Evolutionary conservation across 2,329 filamentous ascomycete species (phyloP), one percentile per base, ranked within the genome.

Genomic region (Thielaviopsis euricoi): DNA sequence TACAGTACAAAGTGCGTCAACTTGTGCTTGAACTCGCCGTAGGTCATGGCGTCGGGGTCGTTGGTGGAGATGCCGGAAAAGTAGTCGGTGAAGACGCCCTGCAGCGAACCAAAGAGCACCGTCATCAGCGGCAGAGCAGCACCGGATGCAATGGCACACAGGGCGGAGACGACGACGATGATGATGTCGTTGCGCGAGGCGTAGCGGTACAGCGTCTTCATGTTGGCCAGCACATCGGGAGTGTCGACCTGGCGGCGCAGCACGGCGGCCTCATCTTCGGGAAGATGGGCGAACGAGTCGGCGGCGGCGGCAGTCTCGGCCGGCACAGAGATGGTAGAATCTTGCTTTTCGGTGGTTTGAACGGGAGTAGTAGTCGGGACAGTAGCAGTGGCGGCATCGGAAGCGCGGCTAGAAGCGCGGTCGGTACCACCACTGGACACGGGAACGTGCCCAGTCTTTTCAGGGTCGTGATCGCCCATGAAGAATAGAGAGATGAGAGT

Each of bases 51-150:
- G 6, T 72, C 71, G 6, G 3, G 71, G 4, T 22, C 69, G 22
- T 71, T 65, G 46, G 73, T 73, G 1, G 67, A 63, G 0, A 65
- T 67, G 6, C 71, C 71, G 21, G 73, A 68, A 63, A 86, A 79
- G 63, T 81, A 87, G 22, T 74, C 67, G 64, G 86, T 79, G 67
- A 95, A 94, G 1, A 77, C 79, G 3, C 80, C 80, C 60, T 89
- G 81, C 46, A 95, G 75, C 55, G 82, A 80, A 61, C 89, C 88
- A 65, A 94, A 94, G 37, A 95, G 72, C 59, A 89, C 77, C 0
- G 87, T 91, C 81, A 93, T 91, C 23, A 89, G 72, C 6, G 88
- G 88, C 61, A 91, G 70, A 7, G 85, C 83, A 58, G 86, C 86
- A 61, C 88, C 87, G 19, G 81, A 84, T 37, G 76, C 81, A 62